Evolutionary conservation across 805 yeast genomes (phyloP).

Genomic region (Cyberlindnera mycetangii): DNA sequence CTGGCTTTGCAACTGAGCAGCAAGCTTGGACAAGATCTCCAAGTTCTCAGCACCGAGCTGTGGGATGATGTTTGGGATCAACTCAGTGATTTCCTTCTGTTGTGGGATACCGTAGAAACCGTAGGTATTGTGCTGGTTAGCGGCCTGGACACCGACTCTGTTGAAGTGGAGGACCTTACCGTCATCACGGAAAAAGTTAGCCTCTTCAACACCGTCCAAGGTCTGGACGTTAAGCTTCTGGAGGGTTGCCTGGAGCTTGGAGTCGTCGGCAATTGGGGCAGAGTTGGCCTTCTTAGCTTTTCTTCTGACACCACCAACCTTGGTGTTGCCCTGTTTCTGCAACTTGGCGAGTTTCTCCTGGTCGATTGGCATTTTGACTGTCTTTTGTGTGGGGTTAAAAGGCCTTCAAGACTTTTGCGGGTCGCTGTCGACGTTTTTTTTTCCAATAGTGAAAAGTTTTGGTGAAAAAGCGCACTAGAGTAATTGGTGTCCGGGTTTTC

Average conservation of each 20-base stretch:
- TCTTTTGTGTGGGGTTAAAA: background rate
- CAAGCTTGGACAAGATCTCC: slow-evolving; percentile 83
- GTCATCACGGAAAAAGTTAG: slow-evolving; percentile 95
- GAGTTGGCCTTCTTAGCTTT: slow-evolving; percentile 76
- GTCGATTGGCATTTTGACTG: slow-evolving; percentile 69
- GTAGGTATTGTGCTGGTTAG: slow-evolving; percentile 85
- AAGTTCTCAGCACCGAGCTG: slow-evolving; percentile 96
- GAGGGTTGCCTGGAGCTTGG: slow-evolving; percentile 85
- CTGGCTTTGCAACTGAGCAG: slow-evolving; percentile 77
- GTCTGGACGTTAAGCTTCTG: slow-evolving; percentile 87
- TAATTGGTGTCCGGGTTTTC: slow-evolving; percentile 4
- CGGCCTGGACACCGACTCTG: slow-evolving; percentile 94
- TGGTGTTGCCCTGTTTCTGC: slow-evolving; percentile 80
- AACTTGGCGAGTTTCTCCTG: slow-evolving; percentile 92
- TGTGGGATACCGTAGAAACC: slow-evolving; percentile 95
- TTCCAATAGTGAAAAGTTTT: slow-evolving; percentile 6
- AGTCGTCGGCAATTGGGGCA: slow-evolving; percentile 76
- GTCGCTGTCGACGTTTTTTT: slow-evolving; percentile 4
- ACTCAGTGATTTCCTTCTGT: slow-evolving; percentile 87
- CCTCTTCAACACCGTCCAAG: slow-evolving; percentile 89
- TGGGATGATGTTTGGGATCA: slow-evolving; percentile 91
- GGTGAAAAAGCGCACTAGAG: background rate
- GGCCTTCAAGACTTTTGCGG: background rate
- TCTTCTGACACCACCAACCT: slow-evolving; percentile 87
- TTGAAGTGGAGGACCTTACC: slow-evolving; percentile 95